Evolutionary conservation across 352 stramenopile genomes (phyloP).

Genomic region (Pseudoperonospora humuli): DNA sequence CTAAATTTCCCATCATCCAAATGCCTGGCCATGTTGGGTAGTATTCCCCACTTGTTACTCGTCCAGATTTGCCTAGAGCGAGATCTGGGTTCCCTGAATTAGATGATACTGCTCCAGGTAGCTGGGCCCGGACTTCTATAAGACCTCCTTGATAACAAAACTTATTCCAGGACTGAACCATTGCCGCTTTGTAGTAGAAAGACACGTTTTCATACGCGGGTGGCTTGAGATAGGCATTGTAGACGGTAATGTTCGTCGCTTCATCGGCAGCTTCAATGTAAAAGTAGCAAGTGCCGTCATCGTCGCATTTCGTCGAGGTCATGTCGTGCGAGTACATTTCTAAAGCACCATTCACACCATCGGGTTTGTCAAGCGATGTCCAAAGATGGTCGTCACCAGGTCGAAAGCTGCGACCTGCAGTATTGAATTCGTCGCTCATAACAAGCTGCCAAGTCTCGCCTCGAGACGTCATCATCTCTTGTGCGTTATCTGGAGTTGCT

Average conservation of each 20-base stretch:
- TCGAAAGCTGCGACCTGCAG: conserved; percentile 68
- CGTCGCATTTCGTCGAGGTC: conserved; percentile 48
- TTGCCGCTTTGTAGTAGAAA: conserved; percentile 54
- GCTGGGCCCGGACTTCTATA: conserved; percentile 79
- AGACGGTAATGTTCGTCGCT: conserved; percentile 34
- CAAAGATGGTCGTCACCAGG: conserved; percentile 92
- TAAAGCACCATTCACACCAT: conserved; percentile 64
- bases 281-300: conserved; percentile 49
- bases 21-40: conserved; percentile 90
- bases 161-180: conserved; percentile 90
- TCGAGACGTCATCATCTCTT: conserved; percentile 45
- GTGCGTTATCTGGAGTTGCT: conserved; percentile 29
- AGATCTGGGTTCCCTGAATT: conserved; percentile 41
- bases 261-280: conserved; percentile 45
- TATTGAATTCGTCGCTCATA: conserved; percentile 78
- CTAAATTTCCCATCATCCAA: conserved; percentile 95
- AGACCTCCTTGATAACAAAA: conserved; percentile 90
- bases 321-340: conserved; percentile 72
- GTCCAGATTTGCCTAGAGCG: conserved; percentile 12
- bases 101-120: conserved; percentile 71
- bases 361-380: conserved; percentile 77
- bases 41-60: conserved; percentile 17
- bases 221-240: conserved; percentile 53
- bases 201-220: conserved; percentile 38
- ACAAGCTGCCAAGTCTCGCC: conserved; percentile 52